phyloP scores from a whole-genome alignment of 2,329 filamentous ascomycete species.

The Fusarium sp. region DNA sequence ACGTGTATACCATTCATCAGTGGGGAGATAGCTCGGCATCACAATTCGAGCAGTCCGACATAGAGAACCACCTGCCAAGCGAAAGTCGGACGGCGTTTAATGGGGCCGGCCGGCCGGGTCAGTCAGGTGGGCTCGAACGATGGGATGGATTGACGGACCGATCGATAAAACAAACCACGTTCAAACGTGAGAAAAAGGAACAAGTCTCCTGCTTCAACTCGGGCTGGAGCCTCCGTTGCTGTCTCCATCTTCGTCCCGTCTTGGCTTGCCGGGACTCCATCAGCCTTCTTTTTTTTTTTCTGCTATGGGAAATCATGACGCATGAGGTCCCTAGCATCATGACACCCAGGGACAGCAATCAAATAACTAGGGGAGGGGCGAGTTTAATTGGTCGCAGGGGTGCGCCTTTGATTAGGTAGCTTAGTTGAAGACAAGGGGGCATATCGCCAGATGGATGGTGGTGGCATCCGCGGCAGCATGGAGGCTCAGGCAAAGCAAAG shows the following conservation, averaged over 20 bases:
- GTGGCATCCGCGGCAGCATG: not conserved
- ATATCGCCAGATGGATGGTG: not conserved
- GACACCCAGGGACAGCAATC: slow-evolving; percentile 18
- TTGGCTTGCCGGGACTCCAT: slow-evolving; percentile 27
- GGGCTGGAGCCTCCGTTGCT: slow-evolving; percentile 23
- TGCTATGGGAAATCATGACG: slow-evolving; percentile 21
- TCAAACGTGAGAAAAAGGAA: slow-evolving; percentile 11
- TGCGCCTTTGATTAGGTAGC: slow-evolving; percentile 18
- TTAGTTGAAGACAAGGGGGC: not conserved
- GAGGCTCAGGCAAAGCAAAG: slow-evolving; percentile 14
- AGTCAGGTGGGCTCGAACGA: slow-evolving; percentile 31
- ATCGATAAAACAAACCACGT: slow-evolving; percentile 22
- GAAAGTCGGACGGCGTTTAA: slow-evolving; percentile 29
- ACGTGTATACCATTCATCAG: slow-evolving; percentile 7
- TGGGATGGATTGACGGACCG: slow-evolving; percentile 36
- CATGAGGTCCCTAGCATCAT: slow-evolving; percentile 31
- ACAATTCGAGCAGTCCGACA: not conserved
- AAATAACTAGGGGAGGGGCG: slow-evolving; percentile 13
- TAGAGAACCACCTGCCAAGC: slow-evolving; percentile 9
- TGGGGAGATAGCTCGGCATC: slow-evolving; percentile 1
- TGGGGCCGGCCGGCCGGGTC: slow-evolving; percentile 25
- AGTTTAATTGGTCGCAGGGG: slow-evolving; percentile 31
- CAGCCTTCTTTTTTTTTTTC: not conserved
- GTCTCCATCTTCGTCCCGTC: slow-evolving; percentile 25
- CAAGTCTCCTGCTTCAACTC: slow-evolving; percentile 14